Base-by-base conservation (phyloP, 257 asterid genomes). In the Solanum bukasovii region DNA sequence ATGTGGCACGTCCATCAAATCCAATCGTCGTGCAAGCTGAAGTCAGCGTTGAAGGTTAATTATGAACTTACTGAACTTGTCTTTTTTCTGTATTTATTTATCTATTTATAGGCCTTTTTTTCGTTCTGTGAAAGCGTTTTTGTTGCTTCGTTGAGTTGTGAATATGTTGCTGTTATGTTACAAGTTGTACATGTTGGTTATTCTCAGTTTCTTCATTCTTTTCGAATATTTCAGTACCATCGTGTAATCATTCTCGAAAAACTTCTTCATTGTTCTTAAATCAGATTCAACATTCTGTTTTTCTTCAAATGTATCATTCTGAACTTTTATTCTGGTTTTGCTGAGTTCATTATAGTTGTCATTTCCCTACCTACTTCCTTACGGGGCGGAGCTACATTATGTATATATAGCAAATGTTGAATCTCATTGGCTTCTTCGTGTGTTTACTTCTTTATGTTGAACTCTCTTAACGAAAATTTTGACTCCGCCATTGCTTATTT, bases 31-130 rank as follows among this genome's bases (percentile, higher is more conserved):
- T 88, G 86, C 90, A 87, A 81, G 89, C 91, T 87, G 92, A 88
- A 88, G 93, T 89, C 31, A 27, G 88, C 14, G 92, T 91, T 89
- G 94, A 89, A 93, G 92, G 93, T 87, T 94, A 92, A 90, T 49
- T 13, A 56, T 85, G 84, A 86, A 40, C 46, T 42, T 33, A 18
- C 38, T 84, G 49, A 44, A 25, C 3, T 75, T 72, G 61, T 59
- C 46, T 46, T 77, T 56, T 20, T 83, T 21, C 89, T 90, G 89
- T 49, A 88, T 59, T 84, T 72, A 88, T 56, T 83, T 73, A 85
- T 46, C 56, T 46, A 37, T 65, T 87, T 74, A 25, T 84, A 89
- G 71, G 49, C 85, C 14, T 37, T n/a, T 49, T 49, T 46, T 33
- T 68, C 11, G 25, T 31, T 88, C 42, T 35, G 25, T 63, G 44